Evolutionary conservation across 768 basidiomycete species (phyloP), one percentile per base, ranked within the genome.

Genomic region (Cytidiella melzeri): DNA sequence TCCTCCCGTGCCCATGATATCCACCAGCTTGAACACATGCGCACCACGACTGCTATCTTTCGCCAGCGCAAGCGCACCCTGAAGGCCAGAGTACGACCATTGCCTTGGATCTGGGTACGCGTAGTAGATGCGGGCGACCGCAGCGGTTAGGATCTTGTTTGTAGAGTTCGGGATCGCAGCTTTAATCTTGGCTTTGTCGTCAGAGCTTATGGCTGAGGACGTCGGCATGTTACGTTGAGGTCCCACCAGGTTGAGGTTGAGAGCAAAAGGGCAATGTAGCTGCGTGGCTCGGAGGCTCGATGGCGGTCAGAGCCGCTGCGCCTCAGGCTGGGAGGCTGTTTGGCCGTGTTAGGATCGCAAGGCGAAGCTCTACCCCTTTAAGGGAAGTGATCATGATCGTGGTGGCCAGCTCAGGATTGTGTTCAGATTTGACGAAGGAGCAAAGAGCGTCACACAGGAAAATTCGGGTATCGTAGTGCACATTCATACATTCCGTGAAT

Each of bases 51-150:
- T 63, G 41, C 70, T 77, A 62, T 92, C 84, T 12, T 75, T 69
- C 13, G 79, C 75, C 55, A 95, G 79, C 1, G 82, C 83, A 30
- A 97, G 68, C 20, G 83, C 92, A 9, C 95, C 95, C 63, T 95
- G 84, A 11, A 93, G 69, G 0, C 95, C 94, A 0, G 85, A 71
- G 63, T 94, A 98, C 0, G 80, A 75, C 95, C 95, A 97, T 55
- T 80, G 78, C 53, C 70, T 63, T 1, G 79, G 85, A 51, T 82
- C 70, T 23, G 88, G 93, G 61, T 86, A 73, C 1, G 93, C 92
- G 67, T 90, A 91, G 72, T 97, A 99, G 47, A 99, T 77, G 38
- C 95, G 79, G 10, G 83, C 90, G 30, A 91, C 75, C 0, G 87
- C 81, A n/a, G 92, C 93, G 37, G 68, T 80, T 39, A 81, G 59